phyloP scores from a whole-genome alignment of 345 rosid species.

The Populus deltoides region DNA sequence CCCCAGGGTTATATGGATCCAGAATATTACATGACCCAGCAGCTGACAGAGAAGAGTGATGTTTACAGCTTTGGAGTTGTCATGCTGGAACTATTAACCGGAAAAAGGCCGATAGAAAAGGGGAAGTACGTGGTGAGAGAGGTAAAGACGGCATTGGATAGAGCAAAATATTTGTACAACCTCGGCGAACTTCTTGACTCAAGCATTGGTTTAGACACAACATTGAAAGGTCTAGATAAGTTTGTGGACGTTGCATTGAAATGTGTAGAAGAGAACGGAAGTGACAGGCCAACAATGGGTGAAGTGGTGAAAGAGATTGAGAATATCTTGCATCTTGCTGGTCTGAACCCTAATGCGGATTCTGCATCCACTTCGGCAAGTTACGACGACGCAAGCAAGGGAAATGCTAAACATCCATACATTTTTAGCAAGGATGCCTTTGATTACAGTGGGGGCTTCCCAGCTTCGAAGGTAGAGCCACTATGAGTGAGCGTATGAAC shows the following conservation, averaged over 20 bases:
- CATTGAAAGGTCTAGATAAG: constrained; percentile 29
- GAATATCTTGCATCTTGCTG: constrained; percentile 30
- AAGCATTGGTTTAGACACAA: constrained; percentile 38
- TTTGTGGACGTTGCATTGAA: constrained; percentile 26
- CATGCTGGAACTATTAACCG: constrained; percentile 69
- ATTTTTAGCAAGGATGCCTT: constrained; percentile 8
- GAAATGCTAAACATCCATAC: constrained; percentile 17
- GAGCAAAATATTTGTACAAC: constrained; percentile 49
- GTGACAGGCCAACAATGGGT: constrained; percentile 31
- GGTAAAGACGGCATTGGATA: constrained; percentile 54
- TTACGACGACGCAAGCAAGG: constrained; percentile 20
- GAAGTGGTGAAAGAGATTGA: constrained; percentile 33
- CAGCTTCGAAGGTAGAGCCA: constrained; percentile 15
- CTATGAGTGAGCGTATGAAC: neutral
- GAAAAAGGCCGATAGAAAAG: constrained; percentile 67
- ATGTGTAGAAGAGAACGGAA: constrained; percentile 24
- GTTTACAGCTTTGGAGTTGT: constrained; percentile 92
- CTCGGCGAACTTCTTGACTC: constrained; percentile 69
- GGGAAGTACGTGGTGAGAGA: constrained; percentile 88
- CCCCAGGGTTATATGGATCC: constrained; percentile 86
- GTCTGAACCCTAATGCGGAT: constrained; percentile 28
- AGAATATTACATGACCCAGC: constrained; percentile 91
- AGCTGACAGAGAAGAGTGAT: constrained; percentile 86
- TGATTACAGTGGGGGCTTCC: constrained; percentile 21
- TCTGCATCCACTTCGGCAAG: constrained; percentile 20